These are phyloP conservation scores for Aspergillus avenaceus DNA, from an alignment of 495 filamentous ascomycete genomes.

Conservation along the genomic window DNA sequence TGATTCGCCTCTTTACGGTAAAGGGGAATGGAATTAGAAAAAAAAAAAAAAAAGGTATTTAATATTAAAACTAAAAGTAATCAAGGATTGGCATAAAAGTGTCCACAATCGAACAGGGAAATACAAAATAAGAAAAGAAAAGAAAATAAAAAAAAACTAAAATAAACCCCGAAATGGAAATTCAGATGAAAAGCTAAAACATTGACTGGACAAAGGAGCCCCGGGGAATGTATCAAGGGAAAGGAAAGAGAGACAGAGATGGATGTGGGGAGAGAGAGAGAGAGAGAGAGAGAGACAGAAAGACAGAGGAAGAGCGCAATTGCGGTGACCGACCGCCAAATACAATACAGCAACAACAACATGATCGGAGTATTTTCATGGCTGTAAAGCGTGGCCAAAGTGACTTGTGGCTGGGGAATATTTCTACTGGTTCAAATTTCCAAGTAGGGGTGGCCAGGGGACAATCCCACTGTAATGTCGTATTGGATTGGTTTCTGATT, in stretches of 20 bases:
- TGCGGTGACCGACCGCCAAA: slow-evolving; percentile 17
- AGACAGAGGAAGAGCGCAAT: slow-evolving; percentile 12
- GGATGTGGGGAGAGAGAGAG: no score
- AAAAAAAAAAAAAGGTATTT: no score
- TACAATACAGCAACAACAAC: not conserved
- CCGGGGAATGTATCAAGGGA: slow-evolving; percentile 15
- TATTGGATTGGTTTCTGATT: no score
- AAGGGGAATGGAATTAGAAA: no score
- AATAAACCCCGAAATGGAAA: not conserved
- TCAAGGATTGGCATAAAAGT: not conserved
- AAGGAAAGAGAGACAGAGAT: no score
- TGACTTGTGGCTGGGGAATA: not conserved
- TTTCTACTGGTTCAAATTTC: not conserved
- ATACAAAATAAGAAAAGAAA: slow-evolving; percentile 1
- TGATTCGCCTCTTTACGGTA: not conserved
- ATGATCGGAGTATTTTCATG: slow-evolving; percentile 2
- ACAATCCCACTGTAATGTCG: no score
- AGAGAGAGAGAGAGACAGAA: no score
- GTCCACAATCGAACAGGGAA: slow-evolving; percentile 11
- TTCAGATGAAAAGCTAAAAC: not conserved
- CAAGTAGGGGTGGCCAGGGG: no score
- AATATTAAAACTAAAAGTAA: not conserved
- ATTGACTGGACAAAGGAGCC: slow-evolving; percentile 6
- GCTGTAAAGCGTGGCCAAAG: slow-evolving; percentile 9
- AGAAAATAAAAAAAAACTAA: slow-evolving; percentile 7